These are phyloP conservation scores for Gentiana straminea DNA, from an alignment of 257 asterid species.

Conservation along the genomic window DNA sequence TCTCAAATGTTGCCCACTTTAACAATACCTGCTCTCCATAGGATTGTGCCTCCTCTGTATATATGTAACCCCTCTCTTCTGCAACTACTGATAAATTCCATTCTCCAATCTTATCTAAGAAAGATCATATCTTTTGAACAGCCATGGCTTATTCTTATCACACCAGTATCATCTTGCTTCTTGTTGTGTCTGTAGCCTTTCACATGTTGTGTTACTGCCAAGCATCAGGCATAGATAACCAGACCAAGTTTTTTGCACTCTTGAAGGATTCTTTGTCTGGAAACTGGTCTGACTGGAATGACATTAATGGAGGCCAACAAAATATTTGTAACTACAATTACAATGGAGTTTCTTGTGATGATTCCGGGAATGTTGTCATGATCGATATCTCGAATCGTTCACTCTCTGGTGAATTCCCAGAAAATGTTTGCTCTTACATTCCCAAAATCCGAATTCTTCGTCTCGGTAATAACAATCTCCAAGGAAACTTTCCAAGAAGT, in stretches of 20 bases:
- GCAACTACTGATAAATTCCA: conserved; percentile 15
- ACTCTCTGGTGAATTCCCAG: conserved; percentile 52
- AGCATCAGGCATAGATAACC: conserved; percentile 14
- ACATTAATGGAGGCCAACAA: conserved; percentile 8
- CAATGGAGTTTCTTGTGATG: conserved; percentile 56
- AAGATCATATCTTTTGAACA: not conserved
- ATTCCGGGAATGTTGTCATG: conserved; percentile 25
- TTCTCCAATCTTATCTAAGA: conserved; percentile 1
- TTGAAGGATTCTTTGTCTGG: conserved; percentile 38
- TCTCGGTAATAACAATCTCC: conserved; percentile 37
- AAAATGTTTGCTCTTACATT: conserved; percentile 43
- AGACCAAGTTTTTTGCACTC: conserved; percentile 37
- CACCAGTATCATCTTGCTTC: conserved; percentile 9
- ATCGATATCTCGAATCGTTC: conserved; percentile 61
- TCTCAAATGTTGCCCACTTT: too few relatives aligned
- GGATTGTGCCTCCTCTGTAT: too few relatives aligned
- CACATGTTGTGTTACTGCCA: conserved; percentile 16
- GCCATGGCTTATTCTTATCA: conserved; percentile 25
- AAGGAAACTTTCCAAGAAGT: conserved; percentile 42
- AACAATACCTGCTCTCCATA: too few relatives aligned
- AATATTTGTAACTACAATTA: conserved; percentile 27
- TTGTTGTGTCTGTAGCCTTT: conserved; percentile 13
- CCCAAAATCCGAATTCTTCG: conserved; percentile 47
- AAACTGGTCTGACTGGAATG: conserved; percentile 38
- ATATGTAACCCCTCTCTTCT: conserved; percentile 16